Evolutionary conservation across 2,329 filamentous ascomycete genomes (phyloP).

Genomic region (Pseudonectria buxi): DNA sequence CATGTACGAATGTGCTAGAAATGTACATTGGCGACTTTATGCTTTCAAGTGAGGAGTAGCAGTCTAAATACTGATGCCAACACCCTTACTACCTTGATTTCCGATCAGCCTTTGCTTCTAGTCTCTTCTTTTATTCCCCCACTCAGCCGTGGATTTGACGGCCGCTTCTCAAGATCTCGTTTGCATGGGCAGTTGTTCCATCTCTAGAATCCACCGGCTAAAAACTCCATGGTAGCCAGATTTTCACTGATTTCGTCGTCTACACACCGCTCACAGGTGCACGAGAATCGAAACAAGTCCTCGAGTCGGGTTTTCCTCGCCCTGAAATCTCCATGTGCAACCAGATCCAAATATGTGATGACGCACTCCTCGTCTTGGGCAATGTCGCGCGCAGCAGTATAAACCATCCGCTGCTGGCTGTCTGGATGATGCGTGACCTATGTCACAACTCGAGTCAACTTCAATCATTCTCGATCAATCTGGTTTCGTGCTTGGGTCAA

Average conservation of each 20-base stretch:
- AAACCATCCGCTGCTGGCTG: constrained; percentile 18
- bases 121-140: too few species aligned
- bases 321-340: constrained; percentile 6
- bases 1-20: too few species aligned
- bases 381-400: constrained; percentile 19
- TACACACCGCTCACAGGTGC: constrained; percentile 19
- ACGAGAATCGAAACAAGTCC: constrained; percentile 19
- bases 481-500: neutral
- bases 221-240: constrained; percentile 12
- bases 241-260: constrained; percentile 18
- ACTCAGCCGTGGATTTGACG: too few species aligned
- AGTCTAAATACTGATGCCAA: too few species aligned
- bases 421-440: constrained; percentile 22
- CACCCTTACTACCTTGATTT: too few species aligned
- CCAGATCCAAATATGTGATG: constrained; percentile 24
- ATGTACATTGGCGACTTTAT: too few species aligned
- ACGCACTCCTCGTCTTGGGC: constrained; percentile 17
- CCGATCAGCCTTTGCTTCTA: too few species aligned
- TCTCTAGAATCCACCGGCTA: neutral
- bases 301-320: constrained; percentile 12
- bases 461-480: rapidly evolving
- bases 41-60: too few species aligned
- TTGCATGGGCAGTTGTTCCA: too few species aligned
- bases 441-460: neutral
- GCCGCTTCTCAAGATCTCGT: too few species aligned